A percentile compares a stretch with the other conserved stretches of the same genome.
These are phyloP conservation scores for Penicillium cataractarum DNA, from an alignment of 495 filamentous ascomycete genomes.

Conservation along the genomic window DNA sequence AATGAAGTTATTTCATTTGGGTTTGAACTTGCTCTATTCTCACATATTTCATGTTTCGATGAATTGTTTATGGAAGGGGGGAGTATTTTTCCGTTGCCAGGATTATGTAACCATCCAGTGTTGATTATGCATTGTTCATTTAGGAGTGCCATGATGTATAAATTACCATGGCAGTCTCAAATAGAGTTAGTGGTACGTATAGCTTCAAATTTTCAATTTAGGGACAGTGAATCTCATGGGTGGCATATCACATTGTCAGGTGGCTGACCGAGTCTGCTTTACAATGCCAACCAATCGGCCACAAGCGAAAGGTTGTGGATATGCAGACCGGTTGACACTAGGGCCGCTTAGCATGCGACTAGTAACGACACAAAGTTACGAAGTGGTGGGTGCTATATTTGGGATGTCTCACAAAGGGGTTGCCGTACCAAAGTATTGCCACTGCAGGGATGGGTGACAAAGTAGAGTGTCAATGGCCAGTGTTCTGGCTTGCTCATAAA, in stretches of 20 bases:
- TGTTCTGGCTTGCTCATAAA: too few relatives aligned
- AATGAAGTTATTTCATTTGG: not conserved
- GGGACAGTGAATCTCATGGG: not conserved
- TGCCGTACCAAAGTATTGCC: slow-evolving; percentile 10
- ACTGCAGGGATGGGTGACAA: not conserved
- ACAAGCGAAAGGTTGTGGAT: slow-evolving; percentile 1
- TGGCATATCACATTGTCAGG: slow-evolving; percentile 7
- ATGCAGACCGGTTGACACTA: not conserved
- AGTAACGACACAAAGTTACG: not conserved
- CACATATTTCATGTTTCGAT: not conserved
- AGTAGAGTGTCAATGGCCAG: not conserved
- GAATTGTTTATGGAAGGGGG: not conserved
- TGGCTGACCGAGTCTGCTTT: slow-evolving; percentile 1
- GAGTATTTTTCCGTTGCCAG: not conserved
- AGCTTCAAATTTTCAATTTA: slow-evolving; percentile 2
- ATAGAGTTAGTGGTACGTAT: not conserved
- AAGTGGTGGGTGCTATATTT: slow-evolving; percentile 23
- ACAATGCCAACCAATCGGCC: not conserved
- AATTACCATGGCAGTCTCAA: not conserved
- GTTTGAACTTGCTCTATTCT: not conserved
- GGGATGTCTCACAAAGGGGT: slow-evolving; percentile 29
- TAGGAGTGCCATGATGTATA: not conserved
- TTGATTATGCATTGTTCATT: not conserved
- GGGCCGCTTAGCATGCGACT: not conserved
- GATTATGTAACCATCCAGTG: not conserved